Base-by-base conservation (phyloP, 2,329 filamentous ascomycete species). In the Cercospora brassicicola region DNA sequence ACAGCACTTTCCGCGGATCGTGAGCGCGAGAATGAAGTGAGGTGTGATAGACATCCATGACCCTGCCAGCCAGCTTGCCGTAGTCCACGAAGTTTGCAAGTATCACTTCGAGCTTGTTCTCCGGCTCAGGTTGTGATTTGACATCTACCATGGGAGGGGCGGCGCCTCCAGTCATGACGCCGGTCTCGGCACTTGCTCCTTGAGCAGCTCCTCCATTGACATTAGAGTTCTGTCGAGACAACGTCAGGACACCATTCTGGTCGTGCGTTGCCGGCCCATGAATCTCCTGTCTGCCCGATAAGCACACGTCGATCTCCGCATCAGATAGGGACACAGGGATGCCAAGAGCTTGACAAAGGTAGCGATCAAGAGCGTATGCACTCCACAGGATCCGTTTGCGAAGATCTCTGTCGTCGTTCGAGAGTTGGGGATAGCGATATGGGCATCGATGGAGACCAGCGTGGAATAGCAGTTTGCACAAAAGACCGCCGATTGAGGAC, bases 371-470 rank as follows among this genome's bases (percentile, higher is more conserved):
- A 1, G 79, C 75, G 56, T 82, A 82, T 0, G 77, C 74, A 57
- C 77, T 79, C 80, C 80, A 82, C 55, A 82, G 78, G 5, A 82
- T 76, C n/a, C 81, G 74, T 66, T 82, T 81, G 13, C 80, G 76
- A 20, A 82, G 79, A 11, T 78, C 75, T 10, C 77, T 69, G 26
- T 73, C 71, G 18, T 72, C 70, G 18, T 73, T 67, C 5, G 71
- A 72, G 1, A 74, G 66, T 51, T 73, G 72, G 26, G 71, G 72
- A 42, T 85, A 86, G 6, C 84, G 82, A 65, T 83, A 82, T 0
- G 84, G 84, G 69, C 84, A 86, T 2, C 84, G 79, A 70, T 86
- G 84, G 6, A 85, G 78, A 4, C 84, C 84, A 1, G 83, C 80
- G 69, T 85, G 83, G 26, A 83, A 82, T 57, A 86, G 79, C 5